These are phyloP conservation scores for Blechomonas ayalai DNA, from an alignment of 208 protist species.

Conservation along the genomic window DNA sequence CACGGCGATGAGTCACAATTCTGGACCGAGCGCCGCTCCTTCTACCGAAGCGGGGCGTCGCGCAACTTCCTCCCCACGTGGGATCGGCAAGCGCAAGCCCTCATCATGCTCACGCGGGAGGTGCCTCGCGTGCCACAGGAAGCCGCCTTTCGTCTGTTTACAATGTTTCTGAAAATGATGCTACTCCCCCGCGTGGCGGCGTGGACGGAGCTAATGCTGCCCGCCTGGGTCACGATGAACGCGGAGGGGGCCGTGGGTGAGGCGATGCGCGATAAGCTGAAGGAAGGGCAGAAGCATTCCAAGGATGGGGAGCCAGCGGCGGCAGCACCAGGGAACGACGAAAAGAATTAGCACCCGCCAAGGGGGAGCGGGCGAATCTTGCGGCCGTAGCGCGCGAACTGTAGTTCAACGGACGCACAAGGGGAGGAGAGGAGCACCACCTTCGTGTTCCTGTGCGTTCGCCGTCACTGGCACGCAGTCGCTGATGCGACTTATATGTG, in stretches of 20 bases:
- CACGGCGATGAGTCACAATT: slow-evolving; percentile 81
- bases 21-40: slow-evolving; percentile 59
- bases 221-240: slow-evolving; percentile 54
- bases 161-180: slow-evolving; percentile 64
- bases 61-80: slow-evolving; percentile 51
- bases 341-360: too few relatives aligned
- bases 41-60: slow-evolving; percentile 34
- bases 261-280: slow-evolving; percentile 8
- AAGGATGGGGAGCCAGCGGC: slow-evolving; percentile 5
- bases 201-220: slow-evolving; percentile 47
- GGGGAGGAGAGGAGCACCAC: not conserved
- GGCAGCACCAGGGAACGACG: not conserved
- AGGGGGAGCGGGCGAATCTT: too few relatives aligned
- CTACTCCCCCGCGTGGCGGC: slow-evolving; percentile 52
- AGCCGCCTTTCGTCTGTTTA: slow-evolving; percentile 79
- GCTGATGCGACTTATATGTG: not conserved
- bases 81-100: slow-evolving; percentile 73
- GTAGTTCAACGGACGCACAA: not conserved
- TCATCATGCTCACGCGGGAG: slow-evolving; percentile 62
- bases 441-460: slow-evolving; percentile 1
- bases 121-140: slow-evolving; percentile 73
- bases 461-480: too few relatives aligned
- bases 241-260: slow-evolving; percentile 36
- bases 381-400: too few relatives aligned
- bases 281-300: slow-evolving; percentile 7